Conservation (phyloP, 2,329 filamentous ascomycete species). For the Pseudocercospora fijiensis region DNA sequence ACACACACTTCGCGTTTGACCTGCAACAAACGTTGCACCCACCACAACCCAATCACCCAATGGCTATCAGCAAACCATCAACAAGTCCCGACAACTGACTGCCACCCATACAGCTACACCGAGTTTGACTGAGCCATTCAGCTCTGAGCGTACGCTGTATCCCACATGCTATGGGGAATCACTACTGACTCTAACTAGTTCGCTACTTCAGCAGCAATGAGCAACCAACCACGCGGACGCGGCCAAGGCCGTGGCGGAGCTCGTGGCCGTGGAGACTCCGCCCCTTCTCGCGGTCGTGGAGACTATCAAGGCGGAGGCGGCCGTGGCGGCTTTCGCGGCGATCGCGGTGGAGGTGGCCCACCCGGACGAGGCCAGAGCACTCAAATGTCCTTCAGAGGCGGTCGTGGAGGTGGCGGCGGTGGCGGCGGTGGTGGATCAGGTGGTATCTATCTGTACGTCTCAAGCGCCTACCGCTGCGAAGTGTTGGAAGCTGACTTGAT, state of each 20-base stretch:
- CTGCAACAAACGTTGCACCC: neutral
- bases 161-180: neutral
- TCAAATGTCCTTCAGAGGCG: slow-evolving; percentile 26
- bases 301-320: slow-evolving; percentile 19
- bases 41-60: neutral
- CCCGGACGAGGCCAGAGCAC: slow-evolving; percentile 15
- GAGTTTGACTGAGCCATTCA: neutral
- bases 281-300: slow-evolving; percentile 10
- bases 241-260: slow-evolving; percentile 21
- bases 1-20: neutral
- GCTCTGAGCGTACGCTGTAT: neutral
- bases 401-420: slow-evolving; percentile 19
- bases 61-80: neutral
- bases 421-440: slow-evolving; percentile 12
- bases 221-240: slow-evolving; percentile 24
- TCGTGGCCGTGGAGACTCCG: slow-evolving; percentile 12
- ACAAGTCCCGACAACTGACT: neutral
- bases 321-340: slow-evolving; percentile 30
- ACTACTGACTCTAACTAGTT: slow-evolving; percentile 1
- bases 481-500: neutral
- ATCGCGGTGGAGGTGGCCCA: slow-evolving; percentile 17
- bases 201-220: slow-evolving; percentile 17
- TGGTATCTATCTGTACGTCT: slow-evolving; percentile 3
- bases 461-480: slow-evolving; percentile 16
- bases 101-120: neutral